Conservation (phyloP, 2,329 filamentous ascomycete genomes). For the Penicillium sp. region DNA sequence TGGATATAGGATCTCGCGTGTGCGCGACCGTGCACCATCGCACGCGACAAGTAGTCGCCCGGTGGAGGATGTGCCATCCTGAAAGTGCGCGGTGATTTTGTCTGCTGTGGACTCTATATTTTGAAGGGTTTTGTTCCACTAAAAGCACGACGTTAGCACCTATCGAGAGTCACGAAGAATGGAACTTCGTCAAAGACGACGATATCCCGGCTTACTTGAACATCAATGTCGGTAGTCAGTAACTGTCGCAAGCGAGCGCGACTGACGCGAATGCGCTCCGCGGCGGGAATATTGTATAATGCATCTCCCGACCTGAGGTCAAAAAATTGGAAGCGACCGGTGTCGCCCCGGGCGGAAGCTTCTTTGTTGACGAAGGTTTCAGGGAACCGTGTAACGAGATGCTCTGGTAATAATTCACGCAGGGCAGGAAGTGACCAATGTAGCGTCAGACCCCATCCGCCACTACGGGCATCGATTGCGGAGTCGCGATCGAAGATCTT, state of each 20-base stretch:
- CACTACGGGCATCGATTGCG: conserved; percentile 46
- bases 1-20: conserved; percentile 35
- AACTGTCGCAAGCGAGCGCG: conserved; percentile 47
- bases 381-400: conserved; percentile 46
- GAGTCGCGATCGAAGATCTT: conserved; percentile 42
- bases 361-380: conserved; percentile 55
- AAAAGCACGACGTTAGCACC: not conserved
- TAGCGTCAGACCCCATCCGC: conserved; percentile 63
- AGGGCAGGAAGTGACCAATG: conserved; percentile 60
- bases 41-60: conserved; percentile 51
- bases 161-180: too few relatives aligned
- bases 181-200: not conserved
- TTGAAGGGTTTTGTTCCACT: conserved; percentile 41
- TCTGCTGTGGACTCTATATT: conserved; percentile 34
- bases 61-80: conserved; percentile 42
- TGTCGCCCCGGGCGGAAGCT: conserved; percentile 47
- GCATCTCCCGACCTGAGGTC: conserved; percentile 53
- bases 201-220: conserved; percentile 37
- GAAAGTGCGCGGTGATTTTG: conserved; percentile 45
- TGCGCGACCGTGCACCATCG: conserved; percentile 50
- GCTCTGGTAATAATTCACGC: conserved; percentile 49
- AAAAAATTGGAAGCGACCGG: conserved; percentile 54
- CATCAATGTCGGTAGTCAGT: conserved; percentile 46
- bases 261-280: conserved; percentile 48
- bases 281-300: conserved; percentile 45